Evolutionary conservation across 352 stramenopile genomes (phyloP).

Genomic region (Globisporangium iwayamae): DNA sequence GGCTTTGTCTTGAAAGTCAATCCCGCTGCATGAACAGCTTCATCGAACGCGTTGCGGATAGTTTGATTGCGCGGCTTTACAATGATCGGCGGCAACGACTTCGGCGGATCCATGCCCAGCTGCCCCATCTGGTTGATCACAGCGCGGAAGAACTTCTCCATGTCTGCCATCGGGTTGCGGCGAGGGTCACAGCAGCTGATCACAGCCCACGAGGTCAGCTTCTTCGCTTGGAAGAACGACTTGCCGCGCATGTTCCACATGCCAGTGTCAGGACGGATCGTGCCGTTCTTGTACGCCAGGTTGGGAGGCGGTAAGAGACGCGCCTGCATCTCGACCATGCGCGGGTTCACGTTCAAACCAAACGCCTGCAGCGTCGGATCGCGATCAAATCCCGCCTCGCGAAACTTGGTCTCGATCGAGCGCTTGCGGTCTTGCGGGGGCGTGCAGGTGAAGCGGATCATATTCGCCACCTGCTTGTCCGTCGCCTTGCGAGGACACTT

Average conservation of each 20-base stretch:
- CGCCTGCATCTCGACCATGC: conserved; percentile 49
- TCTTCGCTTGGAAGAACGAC: conserved; percentile 37
- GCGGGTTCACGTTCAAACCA: conserved; percentile 45
- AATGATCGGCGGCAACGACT: conserved; percentile 37
- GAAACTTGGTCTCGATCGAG: conserved; percentile 57
- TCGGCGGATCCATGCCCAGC: conserved; percentile 49
- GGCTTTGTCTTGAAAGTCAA: conserved; percentile 25
- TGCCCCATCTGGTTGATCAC: conserved; percentile 49
- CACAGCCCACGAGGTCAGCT: conserved; percentile 43
- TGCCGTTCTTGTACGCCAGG: conserved; percentile 47
- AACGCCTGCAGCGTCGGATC: conserved; percentile 57
- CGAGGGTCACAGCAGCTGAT: conserved; percentile 52
- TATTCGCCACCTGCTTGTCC: conserved; percentile 78
- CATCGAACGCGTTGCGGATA: conserved; percentile 36
- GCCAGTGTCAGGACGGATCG: conserved; percentile 49
- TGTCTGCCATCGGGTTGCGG: conserved; percentile 23
- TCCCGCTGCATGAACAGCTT: conserved; percentile 31
- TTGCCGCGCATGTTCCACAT: conserved; percentile 73
- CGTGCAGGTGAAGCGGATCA: conserved; percentile 74
- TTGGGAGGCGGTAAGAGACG: conserved; percentile 42
- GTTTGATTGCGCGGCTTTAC: conserved; percentile 30
- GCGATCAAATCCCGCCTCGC: conserved; percentile 46
- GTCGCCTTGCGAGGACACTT: conserved; percentile 74
- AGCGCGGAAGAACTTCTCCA: conserved; percentile 55
- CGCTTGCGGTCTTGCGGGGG: conserved; percentile 50